Percentiles rank a stretch among this genome's conserved stretches.
These are phyloP conservation scores for Diaporthe batatas DNA, from an alignment of 2,329 filamentous ascomycete species.

Conservation along the genomic window DNA sequence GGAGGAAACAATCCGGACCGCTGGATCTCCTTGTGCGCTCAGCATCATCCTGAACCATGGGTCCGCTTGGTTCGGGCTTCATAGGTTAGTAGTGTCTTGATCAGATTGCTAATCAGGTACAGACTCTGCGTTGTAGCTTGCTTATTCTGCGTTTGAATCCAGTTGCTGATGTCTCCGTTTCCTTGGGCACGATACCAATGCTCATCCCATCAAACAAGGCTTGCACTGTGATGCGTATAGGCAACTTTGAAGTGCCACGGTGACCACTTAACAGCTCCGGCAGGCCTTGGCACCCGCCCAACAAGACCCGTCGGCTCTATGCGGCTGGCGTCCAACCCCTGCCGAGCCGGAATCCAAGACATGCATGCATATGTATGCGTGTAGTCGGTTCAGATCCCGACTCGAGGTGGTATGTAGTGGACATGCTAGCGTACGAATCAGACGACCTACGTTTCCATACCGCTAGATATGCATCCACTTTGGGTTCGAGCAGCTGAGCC, in stretches of 20 bases:
- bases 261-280: too few species aligned
- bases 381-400: background rate
- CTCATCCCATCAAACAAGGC: conserved; percentile 9
- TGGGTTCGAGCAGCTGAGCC: background rate
- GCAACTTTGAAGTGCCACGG: too few species aligned
- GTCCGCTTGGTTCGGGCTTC: conserved; percentile 4
- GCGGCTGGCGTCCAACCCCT: background rate
- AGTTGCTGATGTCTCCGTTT: conserved; percentile 1
- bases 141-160: conserved; percentile 11
- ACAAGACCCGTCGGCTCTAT: background rate
- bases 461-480: background rate
- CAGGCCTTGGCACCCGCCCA: too few species aligned
- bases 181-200: background rate
- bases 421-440: background rate
- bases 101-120: conserved; percentile 5
- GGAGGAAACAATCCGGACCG: conserved; percentile 10
- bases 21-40: conserved; percentile 9
- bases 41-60: background rate
- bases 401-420: background rate
- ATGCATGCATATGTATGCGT: background rate
- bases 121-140: conserved; percentile 16
- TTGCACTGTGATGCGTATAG: conserved; percentile 1
- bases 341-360: background rate
- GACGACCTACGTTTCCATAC: background rate
- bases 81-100: conserved; percentile 7